Evolutionary conservation across 345 rosid genomes (phyloP).

Genomic region (Luvunga scandens): DNA sequence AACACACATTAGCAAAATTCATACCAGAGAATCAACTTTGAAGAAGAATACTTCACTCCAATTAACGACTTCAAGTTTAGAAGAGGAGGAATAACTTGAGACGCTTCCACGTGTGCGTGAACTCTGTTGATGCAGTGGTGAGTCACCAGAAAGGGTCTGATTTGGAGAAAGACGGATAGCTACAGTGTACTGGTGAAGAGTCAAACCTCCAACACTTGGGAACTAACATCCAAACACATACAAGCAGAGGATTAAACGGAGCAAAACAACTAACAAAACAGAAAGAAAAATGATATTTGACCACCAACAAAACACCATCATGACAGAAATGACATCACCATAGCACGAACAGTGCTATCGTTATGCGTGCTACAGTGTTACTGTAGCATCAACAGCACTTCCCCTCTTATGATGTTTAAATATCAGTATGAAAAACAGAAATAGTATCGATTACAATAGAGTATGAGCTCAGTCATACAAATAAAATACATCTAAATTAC

Average conservation of each 20-base stretch:
- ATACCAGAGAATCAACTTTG: conserved; percentile 74
- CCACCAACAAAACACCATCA: too few species aligned
- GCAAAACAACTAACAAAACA: conserved; percentile 1
- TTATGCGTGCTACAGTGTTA: too few species aligned
- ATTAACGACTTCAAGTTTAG: conserved; percentile 51
- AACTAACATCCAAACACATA: conserved; percentile 47
- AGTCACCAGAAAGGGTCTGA: conserved; percentile 44
- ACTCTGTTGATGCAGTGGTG: conserved; percentile 63
- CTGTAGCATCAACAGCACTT: too few species aligned
- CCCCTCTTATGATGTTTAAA: too few species aligned
- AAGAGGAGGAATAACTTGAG: conserved; percentile 41
- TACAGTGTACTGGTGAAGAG: conserved; percentile 62
- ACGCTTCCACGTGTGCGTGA: conserved; percentile 80
- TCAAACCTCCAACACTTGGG: conserved; percentile 54
- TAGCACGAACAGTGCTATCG: too few species aligned
- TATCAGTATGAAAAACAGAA: not conserved
- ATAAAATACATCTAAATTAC: not conserved
- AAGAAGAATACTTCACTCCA: conserved; percentile 96
- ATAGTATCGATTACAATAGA: not conserved
- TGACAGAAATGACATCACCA: too few species aligned
- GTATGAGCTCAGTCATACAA: not conserved
- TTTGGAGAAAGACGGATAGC: conserved; percentile 55
- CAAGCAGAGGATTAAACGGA: conserved; percentile 22
- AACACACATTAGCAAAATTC: not conserved
- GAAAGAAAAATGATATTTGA: not conserved